phyloP scores from a whole-genome alignment of 345 rosid species.

The Acer saccharum region DNA sequence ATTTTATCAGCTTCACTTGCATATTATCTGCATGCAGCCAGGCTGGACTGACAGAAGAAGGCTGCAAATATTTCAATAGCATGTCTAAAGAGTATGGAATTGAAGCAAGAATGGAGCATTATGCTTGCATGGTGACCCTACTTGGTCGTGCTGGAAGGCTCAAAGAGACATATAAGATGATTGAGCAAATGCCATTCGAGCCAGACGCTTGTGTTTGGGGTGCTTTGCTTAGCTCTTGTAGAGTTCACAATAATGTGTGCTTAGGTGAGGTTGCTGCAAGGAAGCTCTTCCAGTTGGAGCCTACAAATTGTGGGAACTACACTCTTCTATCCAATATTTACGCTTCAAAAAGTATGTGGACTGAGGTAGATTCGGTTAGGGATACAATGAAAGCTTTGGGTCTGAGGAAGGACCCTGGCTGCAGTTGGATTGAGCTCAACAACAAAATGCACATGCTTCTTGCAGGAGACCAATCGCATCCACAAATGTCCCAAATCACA shows the following conservation, averaged over 20 bases:
- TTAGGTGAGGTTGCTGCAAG: conserved; percentile 43
- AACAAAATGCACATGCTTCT: conserved; percentile 23
- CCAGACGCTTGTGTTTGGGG: conserved; percentile 83
- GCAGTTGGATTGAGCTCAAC: conserved; percentile 43
- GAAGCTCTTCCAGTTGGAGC: conserved; percentile 46
- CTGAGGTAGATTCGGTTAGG: conserved; percentile 32
- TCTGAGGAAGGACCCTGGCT: conserved; percentile 41
- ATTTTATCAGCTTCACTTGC: conserved; percentile 59
- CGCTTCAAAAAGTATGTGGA: conserved; percentile 46
- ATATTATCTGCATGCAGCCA: conserved; percentile 73
- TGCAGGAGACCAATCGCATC: conserved; percentile 13
- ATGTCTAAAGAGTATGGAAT: conserved; percentile 57
- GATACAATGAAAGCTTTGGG: conserved; percentile 37
- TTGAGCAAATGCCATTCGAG: conserved; percentile 60
- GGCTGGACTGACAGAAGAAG: conserved; percentile 58
- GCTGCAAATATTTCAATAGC: conserved; percentile 46
- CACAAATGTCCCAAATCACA: conserved; percentile 12
- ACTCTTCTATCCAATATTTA: conserved; percentile 50
- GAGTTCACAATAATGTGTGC: conserved; percentile 34
- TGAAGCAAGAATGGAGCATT: conserved; percentile 66
- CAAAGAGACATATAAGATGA: conserved; percentile 62
- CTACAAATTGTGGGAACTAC: conserved; percentile 43
- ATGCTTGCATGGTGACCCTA: conserved; percentile 78
- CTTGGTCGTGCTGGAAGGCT: conserved; percentile 70
- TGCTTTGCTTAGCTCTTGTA: conserved; percentile 74